These are phyloP conservation scores for Sugiyamaella americana DNA, from an alignment of 805 yeast genomes.

Conservation along the genomic window DNA sequence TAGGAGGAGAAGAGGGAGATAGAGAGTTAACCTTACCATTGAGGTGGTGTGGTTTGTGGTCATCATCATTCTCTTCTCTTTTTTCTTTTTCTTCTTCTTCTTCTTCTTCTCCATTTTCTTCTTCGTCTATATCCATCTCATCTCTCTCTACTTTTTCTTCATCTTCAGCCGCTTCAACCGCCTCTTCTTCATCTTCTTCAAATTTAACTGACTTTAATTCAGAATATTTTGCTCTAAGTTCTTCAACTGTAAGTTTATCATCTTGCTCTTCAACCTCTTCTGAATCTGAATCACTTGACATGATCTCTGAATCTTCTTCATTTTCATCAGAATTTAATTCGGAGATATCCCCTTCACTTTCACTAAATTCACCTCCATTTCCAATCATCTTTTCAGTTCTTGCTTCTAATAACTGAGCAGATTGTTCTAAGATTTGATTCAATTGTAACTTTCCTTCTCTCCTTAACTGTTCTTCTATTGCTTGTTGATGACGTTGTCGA, in stretches of 20 bases:
- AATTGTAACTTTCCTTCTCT: slow-evolving; percentile 81
- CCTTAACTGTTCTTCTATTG: slow-evolving; percentile 62
- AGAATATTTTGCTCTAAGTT: slow-evolving; percentile 52
- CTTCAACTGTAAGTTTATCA: slow-evolving; percentile 47
- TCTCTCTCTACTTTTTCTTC: slow-evolving; percentile 25
- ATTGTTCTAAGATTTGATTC: slow-evolving; percentile 81
- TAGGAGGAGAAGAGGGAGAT: too few species aligned
- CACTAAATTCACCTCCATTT: background rate
- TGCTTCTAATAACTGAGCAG: slow-evolving; percentile 84
- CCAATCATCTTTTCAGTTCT: slow-evolving; percentile 43
- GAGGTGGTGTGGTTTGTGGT: too few species aligned
- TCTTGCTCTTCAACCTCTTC: slow-evolving; percentile 39
- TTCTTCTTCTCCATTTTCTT: slow-evolving; percentile 28
- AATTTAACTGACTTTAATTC: slow-evolving; percentile 33
- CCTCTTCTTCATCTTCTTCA: slow-evolving; percentile 29
- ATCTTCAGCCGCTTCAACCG: slow-evolving; percentile 20
- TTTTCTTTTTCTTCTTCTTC: slow-evolving; percentile 32
- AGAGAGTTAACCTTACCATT: too few species aligned
- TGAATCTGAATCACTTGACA: slow-evolving; percentile 19
- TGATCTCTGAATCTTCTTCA: slow-evolving; percentile 8
- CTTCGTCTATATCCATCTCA: slow-evolving; percentile 24
- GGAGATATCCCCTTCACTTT: slow-evolving; percentile 1
- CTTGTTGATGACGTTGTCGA: slow-evolving; percentile 63
- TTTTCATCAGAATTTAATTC: slow-evolving; percentile 11
- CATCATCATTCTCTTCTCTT: too few species aligned